Evolutionary conservation across 495 filamentous ascomycete genomes (phyloP), one percentile per base, ranked within the genome.

Genomic region (Halenospora varia): DNA sequence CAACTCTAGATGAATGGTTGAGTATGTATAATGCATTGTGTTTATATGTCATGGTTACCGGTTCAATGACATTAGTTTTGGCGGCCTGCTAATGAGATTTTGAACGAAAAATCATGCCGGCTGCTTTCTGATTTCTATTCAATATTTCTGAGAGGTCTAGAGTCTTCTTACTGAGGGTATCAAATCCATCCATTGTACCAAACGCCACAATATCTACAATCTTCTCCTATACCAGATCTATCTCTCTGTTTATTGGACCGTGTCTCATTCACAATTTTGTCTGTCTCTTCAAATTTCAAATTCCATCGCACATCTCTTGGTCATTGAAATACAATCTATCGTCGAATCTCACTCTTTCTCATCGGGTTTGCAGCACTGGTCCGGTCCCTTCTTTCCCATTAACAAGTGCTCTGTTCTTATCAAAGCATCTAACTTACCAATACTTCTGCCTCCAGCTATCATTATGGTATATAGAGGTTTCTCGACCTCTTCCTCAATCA

Each of bases 21-120:
- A 57, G 57, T 58, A 60, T 62, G 63, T 62, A 62, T 61, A 63
- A 63, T 63, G 61, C 48, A 59, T 48, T 26, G 20, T n/a, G 48
- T 42, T 61, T 48, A 17, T 46, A 20, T 62, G 48, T 6, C 29
- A 47, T 42, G 10, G 10, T 23, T 49, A 35, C 13, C 13, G 29
- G 6, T 6, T 35, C 29, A 35, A 6, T 35, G 29, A 35, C 29
- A 35, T 6, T 35, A 13, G 13, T 35, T 35, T 13, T 13, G 13
- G 4, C 13, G 4, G 29, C 29, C 6, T 13, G 29, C 29, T 35
- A 6, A 35, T 6, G 29, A 35, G 4, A 35, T 35, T 35, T 4
- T 35, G 29, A 35, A 35, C 13, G 29, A 35, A 4, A 35, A 35
- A 13, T 35, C 29, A 4, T 35, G 4, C 13, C 29, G 6, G 13